Evolutionary conservation across 2,329 filamentous ascomycete species (phyloP), one percentile per base, ranked within the genome.

Genomic region (Aspergillus pseudoglaucus): DNA sequence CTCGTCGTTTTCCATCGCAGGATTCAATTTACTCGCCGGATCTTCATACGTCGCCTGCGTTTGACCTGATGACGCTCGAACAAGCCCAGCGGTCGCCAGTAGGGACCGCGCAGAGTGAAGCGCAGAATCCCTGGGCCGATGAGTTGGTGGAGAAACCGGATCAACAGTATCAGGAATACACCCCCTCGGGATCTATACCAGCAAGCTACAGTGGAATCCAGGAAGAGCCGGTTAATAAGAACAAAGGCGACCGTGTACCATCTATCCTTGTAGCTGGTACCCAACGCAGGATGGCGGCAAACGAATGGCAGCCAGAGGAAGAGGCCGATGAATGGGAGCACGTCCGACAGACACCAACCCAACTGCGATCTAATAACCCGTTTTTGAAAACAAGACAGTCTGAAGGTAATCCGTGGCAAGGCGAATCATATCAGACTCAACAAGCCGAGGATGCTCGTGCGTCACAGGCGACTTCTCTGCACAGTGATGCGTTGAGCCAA

Each of bases 361-460:
- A 61, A 41, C 55, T 70, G 20, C 64, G 59, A 45, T 70, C 67
- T 14, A 71, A 70, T 43, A 71, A 71, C 35, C 68, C 68, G 5
- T 71, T 71, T 39, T 41, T 70, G 44, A 68, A 64, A 46, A 48
- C 62, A 2, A 57, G 58, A 25, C 51, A 58, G 17, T 46, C 51
- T 25, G 54, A 59, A 8, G 51, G 54, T 9, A 55, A 58, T 22
- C 51, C 57, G 10, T 56, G 53, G 45, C 54, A 58, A 6, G 49
- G 50, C 12, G 37, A 54, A 51, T 42, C 54, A 55, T 8, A 47
- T 48, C 47, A 51, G 9, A 17, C 47, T n/a, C 52, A 49, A 7
- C 48, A 50, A 15, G 33, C 5, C 5, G 25, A 17, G 33, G 53
- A 47, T 20, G 12, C 42, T 18, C 51, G 50, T 25, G 32, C 52